Evolutionary conservation across 2,329 filamentous ascomycete genomes (phyloP).

Genomic region (Cadophora gregata): DNA sequence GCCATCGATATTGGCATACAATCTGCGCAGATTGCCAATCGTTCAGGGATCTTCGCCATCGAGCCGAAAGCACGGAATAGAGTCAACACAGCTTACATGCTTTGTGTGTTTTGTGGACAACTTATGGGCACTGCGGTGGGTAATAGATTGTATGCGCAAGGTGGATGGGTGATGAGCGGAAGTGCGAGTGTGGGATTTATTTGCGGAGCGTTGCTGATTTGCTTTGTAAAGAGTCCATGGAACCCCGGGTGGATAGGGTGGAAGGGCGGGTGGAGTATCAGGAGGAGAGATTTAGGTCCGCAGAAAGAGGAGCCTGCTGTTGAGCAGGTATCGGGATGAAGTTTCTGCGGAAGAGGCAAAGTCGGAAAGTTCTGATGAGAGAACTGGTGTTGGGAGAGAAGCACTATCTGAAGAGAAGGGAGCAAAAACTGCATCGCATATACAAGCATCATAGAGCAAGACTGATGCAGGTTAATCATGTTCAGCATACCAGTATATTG

Average conservation of each 20-base stretch:
- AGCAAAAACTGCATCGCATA: neutral
- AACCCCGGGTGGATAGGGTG: conserved; percentile 66
- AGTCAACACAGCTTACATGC: conserved; percentile 85
- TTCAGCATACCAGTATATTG: neutral
- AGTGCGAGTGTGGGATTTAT: conserved; percentile 62
- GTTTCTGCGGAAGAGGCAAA: conserved; percentile 25
- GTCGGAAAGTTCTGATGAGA: neutral
- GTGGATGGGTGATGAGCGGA: conserved; percentile 62
- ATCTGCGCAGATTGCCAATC: conserved; percentile 75
- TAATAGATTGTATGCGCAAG: conserved; percentile 59
- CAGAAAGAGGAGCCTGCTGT: conserved; percentile 24
- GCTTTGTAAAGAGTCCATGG: conserved; percentile 58
- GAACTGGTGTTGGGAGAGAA: neutral
- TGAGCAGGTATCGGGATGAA: conserved; percentile 33
- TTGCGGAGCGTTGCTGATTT: conserved; percentile 53
- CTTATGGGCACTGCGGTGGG: conserved; percentile 70
- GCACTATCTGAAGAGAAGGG: neutral
- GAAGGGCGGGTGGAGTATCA: conserved; percentile 60
- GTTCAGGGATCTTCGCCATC: conserved; percentile 72
- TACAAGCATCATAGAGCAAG: conserved; percentile 1
- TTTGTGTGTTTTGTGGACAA: conserved; percentile 76
- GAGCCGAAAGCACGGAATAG: conserved; percentile 75
- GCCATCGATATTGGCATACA: conserved; percentile 75
- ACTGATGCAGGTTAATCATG: neutral
- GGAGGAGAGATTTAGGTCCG: conserved; percentile 38